Conservation (phyloP, 768 basidiomycete species). For the Coprinopsis cinerea region DNA sequence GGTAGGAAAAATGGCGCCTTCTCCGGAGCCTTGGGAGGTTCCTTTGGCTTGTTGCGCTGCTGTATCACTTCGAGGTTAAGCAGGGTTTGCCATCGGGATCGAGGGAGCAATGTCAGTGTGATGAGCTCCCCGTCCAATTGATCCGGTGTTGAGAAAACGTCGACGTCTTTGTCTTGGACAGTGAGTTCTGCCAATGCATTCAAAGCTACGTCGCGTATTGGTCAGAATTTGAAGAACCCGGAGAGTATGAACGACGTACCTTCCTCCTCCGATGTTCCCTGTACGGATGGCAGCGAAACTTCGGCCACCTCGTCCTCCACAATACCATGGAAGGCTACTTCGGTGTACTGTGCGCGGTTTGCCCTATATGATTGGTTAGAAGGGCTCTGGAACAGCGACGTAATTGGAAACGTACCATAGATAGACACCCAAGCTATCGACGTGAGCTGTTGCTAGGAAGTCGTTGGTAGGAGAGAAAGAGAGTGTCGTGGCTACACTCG, state of each 20-base stretch:
- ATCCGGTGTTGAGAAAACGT: conserved; percentile 80
- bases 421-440: conserved; percentile 90
- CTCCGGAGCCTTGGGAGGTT: conserved; percentile 91
- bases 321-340: conserved; percentile 78
- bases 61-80: conserved; percentile 87
- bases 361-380: conserved; percentile 49
- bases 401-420: conserved; percentile 59
- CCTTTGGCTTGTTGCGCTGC: conserved; percentile 96
- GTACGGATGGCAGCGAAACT: conserved; percentile 74
- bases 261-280: conserved; percentile 75
- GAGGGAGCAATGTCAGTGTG: conserved; percentile 86
- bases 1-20: conserved; percentile 97
- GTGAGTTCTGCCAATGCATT: conserved; percentile 64
- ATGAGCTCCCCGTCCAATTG: conserved; percentile 89
- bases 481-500: conserved; percentile 83
- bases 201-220: conserved; percentile 39
- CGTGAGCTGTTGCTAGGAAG: conserved; percentile 91
- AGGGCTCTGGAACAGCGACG: not conserved
- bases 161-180: conserved; percentile 51
- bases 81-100: conserved; percentile 94
- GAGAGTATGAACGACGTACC: conserved; percentile 37
- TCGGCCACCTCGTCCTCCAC: conserved; percentile 68
- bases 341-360: conserved; percentile 90
- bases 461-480: conserved; percentile 94
- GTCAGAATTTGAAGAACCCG: not conserved